Evolutionary conservation across 371 early-diverging fungal species (phyloP), one percentile per base, ranked within the genome.

Genomic region (Syncephalis fuscata): DNA sequence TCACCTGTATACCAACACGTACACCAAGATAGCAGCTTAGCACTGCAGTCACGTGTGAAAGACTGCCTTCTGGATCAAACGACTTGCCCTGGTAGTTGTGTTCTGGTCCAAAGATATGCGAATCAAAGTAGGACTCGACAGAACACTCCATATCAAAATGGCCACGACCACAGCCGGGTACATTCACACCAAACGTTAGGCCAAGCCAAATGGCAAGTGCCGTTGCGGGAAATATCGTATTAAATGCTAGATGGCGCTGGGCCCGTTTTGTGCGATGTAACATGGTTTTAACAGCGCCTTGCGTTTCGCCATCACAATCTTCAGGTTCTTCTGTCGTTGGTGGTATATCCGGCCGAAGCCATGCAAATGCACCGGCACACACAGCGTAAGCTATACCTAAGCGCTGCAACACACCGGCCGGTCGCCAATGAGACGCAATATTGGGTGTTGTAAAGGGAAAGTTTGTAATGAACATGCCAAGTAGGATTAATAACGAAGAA

Each of bases 61-160:
- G 61, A 0, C 59, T 40, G 3, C 72, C 72, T 46, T 71, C 72
- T 15, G 65, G 65, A 44, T 71, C 72, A 48, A 63, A 68, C 7
- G 48, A 50, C 17, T 47, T 25, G n/a, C 49, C 43, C 3, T 60
- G 55, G 60, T 67, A 67, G 1, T 58, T 61, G 49, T 71, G 72
- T 0, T 24, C 37, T 14, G 21, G 57, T 2, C 64, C 64, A 52
- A 70, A 64, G 48, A 67, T 27, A 39, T 44, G 27, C 15, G 45
- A 54, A 50, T 71, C 72, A 45, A 69, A 55, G 46, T 60, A 57
- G 0, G 65, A 55, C 42, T 68, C 58, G 19, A 66, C 57, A 22
- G 65, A 60, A 53, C 69, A 68, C 20, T 62, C 60, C 10, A 64
- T 61, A 5, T 38, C 41, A 23, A 54, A 20, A 47, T 42, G 16